phyloP scores from a whole-genome alignment of 2,329 filamentous ascomycete species.

The Aureobasidium sp. region DNA sequence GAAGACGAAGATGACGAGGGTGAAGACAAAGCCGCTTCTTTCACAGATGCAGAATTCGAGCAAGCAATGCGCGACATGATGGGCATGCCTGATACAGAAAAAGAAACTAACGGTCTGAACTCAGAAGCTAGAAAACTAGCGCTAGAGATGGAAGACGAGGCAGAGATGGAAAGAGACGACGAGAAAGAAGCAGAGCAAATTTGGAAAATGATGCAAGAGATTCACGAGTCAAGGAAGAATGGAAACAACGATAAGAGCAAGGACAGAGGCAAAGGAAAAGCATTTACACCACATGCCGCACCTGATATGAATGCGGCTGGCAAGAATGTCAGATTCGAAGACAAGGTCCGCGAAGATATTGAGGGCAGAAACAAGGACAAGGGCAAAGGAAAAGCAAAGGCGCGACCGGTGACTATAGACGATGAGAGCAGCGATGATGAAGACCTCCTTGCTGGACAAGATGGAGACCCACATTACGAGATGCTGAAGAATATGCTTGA shows the following conservation, averaged over 20 bases:
- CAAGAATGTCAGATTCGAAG: conserved; percentile 14
- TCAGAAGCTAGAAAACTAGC: conserved; percentile 31
- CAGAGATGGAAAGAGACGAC: conserved; percentile 40
- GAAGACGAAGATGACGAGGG: conserved; percentile 34
- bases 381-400: conserved; percentile 19
- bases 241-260: conserved; percentile 13
- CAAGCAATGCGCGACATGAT: conserved; percentile 91
- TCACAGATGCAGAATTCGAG: conserved; percentile 78
- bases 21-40: conserved; percentile 69
- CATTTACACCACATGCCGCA: background rate
- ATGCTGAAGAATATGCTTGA: conserved; percentile 86
- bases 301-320: conserved; percentile 6
- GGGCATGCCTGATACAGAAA: conserved; percentile 51
- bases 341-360: background rate
- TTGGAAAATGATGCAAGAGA: conserved; percentile 63
- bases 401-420: conserved; percentile 41
- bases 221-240: conserved; percentile 50
- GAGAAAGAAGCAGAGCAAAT: conserved; percentile 58
- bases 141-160: conserved; percentile 37
- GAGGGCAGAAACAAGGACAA: conserved; percentile 8
- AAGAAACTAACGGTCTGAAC: conserved; percentile 28
- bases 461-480: conserved; percentile 75
- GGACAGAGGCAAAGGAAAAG: conserved; percentile 25
- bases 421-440: conserved; percentile 37
- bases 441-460: conserved; percentile 40